These are phyloP conservation scores for Microsporum ferrugineum DNA, from an alignment of 2,329 filamentous ascomycete species.

Conservation along the genomic window DNA sequence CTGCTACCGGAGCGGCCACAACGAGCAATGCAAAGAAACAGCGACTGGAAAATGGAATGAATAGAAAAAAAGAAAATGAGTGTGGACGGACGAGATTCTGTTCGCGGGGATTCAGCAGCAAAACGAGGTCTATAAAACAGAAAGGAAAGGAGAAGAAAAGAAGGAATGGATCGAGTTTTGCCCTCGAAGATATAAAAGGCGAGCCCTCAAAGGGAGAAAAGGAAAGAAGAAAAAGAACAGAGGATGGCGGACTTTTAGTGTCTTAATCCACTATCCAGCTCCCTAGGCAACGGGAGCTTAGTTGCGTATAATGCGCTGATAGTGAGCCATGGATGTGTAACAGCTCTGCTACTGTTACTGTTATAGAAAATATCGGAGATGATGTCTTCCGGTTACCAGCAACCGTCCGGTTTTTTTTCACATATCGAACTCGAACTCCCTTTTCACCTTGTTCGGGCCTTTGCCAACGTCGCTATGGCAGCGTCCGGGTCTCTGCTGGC, in stretches of 20 bases:
- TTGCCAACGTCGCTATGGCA: not conserved
- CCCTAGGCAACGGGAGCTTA: conserved; percentile 4
- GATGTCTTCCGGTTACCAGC: not conserved
- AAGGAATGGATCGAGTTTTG: not conserved
- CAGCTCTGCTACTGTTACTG: conserved; percentile 2
- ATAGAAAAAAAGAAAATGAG: not conserved
- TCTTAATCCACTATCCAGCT: conserved; percentile 4
- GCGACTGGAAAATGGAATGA: not conserved
- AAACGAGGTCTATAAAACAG: not conserved
- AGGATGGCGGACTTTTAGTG: conserved; percentile 1
- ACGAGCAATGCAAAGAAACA: conserved; percentile 5
- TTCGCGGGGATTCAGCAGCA: not conserved
- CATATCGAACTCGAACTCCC: not conserved
- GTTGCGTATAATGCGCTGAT: not conserved
- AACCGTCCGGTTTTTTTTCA: not conserved
- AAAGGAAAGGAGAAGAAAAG: not conserved
- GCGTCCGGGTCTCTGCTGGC: not conserved
- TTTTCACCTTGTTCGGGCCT: not conserved
- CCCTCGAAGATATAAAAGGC: not conserved
- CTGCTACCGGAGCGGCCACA: conserved; percentile 1
- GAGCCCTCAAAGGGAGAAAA: not conserved
- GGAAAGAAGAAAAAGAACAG: not conserved
- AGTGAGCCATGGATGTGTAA: not conserved
- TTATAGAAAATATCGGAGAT: not conserved
- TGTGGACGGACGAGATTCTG: not conserved